Evolutionary conservation across 495 filamentous ascomycete species (phyloP).

Genomic region (Geoglossum glabrum): DNA sequence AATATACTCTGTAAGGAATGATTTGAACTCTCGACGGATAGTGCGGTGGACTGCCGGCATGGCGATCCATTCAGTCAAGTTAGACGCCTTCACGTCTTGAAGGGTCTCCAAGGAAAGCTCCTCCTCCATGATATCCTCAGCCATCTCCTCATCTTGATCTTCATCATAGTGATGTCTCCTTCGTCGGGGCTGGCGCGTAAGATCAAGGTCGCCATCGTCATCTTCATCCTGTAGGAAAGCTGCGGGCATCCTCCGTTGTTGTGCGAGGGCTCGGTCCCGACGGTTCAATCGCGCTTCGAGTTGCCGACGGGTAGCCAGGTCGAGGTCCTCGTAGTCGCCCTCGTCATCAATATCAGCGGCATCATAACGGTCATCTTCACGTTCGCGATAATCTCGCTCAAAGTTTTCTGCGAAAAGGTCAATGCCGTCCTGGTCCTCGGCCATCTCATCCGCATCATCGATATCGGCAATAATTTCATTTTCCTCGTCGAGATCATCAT

Average conservation of each 20-base stretch:
- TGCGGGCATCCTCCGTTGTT: conserved; percentile 52
- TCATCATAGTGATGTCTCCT: conserved; percentile 81
- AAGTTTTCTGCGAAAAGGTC: conserved; percentile 86
- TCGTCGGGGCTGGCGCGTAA: conserved; percentile 61
- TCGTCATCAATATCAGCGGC: conserved; percentile 64
- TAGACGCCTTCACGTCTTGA: conserved; percentile 82
- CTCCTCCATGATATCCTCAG: conserved; percentile 78
- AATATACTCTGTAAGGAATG: conserved; percentile 88
- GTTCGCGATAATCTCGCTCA: conserved; percentile 58
- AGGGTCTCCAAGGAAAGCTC: conserved; percentile 84
- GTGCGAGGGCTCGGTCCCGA: conserved; percentile 61
- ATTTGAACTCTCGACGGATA: conserved; percentile 90
- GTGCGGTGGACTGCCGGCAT: conserved; percentile 80
- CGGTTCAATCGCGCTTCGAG: conserved; percentile 68
- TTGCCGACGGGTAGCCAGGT: conserved; percentile 46
- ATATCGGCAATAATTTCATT: conserved; percentile 58
- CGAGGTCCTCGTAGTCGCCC: conserved; percentile 53
- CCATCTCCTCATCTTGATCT: conserved; percentile 72
- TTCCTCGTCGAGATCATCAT: conserved; percentile 52
- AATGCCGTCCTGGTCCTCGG: conserved; percentile 83
- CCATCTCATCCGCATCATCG: conserved; percentile 89
- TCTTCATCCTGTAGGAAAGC: conserved; percentile 83
- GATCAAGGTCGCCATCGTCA: conserved; percentile 62
- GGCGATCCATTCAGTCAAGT: conserved; percentile 83
- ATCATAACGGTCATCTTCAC: conserved; percentile 44